Evolutionary conservation across 768 basidiomycete genomes (phyloP), one percentile per base, ranked within the genome.

Genomic region (Tylopilus felleus): DNA sequence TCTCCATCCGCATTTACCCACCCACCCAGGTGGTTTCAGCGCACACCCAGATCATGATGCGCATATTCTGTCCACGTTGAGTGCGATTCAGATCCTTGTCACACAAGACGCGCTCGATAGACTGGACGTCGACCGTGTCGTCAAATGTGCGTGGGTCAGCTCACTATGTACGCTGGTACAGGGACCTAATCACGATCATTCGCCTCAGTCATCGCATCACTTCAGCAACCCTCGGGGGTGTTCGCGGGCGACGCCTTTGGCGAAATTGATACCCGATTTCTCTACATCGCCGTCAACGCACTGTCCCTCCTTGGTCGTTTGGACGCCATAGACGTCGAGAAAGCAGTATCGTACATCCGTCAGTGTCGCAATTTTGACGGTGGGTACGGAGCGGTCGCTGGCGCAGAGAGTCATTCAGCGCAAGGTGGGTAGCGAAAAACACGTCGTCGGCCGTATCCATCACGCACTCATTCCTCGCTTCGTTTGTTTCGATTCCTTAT

Each of bases 21-120:
- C 17, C 16, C 12, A 39, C 13, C 22, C 61, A 97, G 96, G 96
- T 41, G 93, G 77, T 16, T 99, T 96, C 61, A 91, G 93, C 1
- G 87, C 95, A 22, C 90, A 95, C 66, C 95, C 96, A 0, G 85
- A 82, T 22, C 97, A 99, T 64, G 97, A 99, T 68, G 90, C 88
- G 0, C 93, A 98, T 65, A 71, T 98, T 1, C 81, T 86, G 22
- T 76, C 91, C 3, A 98, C 97, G 0, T 74, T 93, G 36, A 94
- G 92, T 57, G 97, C 90, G 2, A 86, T 99, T 17, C 97, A 98
- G 68, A 91, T 98, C 51, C 77, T 99, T 29, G 71, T 85, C 50
- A 97, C 84, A 54, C 91, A 94, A 61, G 84, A 91, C 59, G 88
- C 93, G 0, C 68, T 93, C 47, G 82, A 92, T 62, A 73, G 80